Base-by-base conservation (phyloP, 148 eudicot species). In the Fagopyrum esculentum region DNA sequence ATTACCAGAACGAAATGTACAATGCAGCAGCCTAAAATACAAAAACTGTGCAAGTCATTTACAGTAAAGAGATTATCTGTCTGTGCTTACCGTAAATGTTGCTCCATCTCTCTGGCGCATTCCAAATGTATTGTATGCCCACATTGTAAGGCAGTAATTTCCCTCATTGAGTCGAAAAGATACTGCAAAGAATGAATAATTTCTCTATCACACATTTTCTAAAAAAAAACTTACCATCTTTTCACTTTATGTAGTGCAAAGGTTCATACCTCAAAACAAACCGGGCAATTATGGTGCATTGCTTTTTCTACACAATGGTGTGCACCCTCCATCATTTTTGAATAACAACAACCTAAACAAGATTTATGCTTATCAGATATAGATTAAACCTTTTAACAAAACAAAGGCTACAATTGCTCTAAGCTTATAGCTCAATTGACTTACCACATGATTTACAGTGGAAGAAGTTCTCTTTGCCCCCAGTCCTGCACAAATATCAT, bases 231-330 rank as follows among this genome's bases (percentile, higher is more conserved):
- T 35, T 6, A 48, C 51, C 19, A 61, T 26, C 19, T 12, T 6
- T 44, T 13, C 45, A 35, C 3, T 35, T 5, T 35, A 35, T 35
- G 71, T 4, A 40, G 71, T 12, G 47, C 47, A 40, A 40, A 66
- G 71, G 47, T n/a, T 19, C 17, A 81, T 72, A 85, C 97, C 97
- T 92, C 97, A 19, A 84, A 89, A 84, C 97, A 92, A 79, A 92
- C 84, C 12, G 97, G 92, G 61, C 97, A 92, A 78, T 88, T 86
- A 76, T 89, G 94, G 80, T 92, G 97, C 97, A 92, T 85, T 22
- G 97, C 92, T 82, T 84, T 82, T 78, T 92, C 97, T 35, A 92
- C 80, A 72, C 97, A 92, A 22, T 51, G 78, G 78, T 92, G 97
- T 69, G 89, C 77, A 72, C 85, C 90, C 83, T 85, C 75, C 83